These are phyloP conservation scores for Parasarocladium wereldwijsianum DNA, from an alignment of 2,329 filamentous ascomycete species.

Conservation along the genomic window DNA sequence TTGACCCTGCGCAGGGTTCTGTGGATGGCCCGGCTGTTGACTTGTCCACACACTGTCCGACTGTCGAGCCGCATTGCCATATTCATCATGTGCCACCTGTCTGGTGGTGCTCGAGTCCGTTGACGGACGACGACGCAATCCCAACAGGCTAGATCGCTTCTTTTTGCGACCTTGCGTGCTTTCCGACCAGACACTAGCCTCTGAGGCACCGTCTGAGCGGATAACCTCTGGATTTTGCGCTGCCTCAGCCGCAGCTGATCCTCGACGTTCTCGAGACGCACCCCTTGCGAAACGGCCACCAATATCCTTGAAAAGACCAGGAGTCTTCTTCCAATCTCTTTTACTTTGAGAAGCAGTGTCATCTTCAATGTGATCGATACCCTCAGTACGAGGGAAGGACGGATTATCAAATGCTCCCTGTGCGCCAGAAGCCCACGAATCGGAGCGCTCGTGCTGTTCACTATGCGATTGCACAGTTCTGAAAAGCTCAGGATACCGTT, in stretches of 20 bases:
- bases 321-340: constrained; percentile 21
- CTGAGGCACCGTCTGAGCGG: constrained; percentile 25
- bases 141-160: constrained; percentile 25
- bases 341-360: constrained; percentile 23
- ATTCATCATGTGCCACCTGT: not conserved
- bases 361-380: constrained; percentile 21
- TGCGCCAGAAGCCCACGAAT: constrained; percentile 6
- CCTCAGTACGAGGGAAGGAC: constrained; percentile 23
- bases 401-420: too few species aligned
- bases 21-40: too few species aligned
- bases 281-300: constrained; percentile 25
- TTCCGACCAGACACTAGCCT: constrained; percentile 23
- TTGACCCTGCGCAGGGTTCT: too few species aligned
- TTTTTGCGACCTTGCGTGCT: constrained; percentile 19
- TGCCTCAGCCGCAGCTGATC: constrained; percentile 7
- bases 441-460: constrained; percentile 9
- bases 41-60: too few species aligned
- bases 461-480: constrained; percentile 10
- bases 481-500: constrained; percentile 34
- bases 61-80: not conserved
- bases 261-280: constrained; percentile 17
- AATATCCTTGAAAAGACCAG: constrained; percentile 36
- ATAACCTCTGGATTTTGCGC: constrained; percentile 9
- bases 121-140: constrained; percentile 12
- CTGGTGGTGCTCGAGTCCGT: too few species aligned